A percentile compares a stretch with the other conserved stretches of the same genome.
phyloP scores from a whole-genome alignment of 176 grass and related monocot genomes.

The Bromus sterilis region DNA sequence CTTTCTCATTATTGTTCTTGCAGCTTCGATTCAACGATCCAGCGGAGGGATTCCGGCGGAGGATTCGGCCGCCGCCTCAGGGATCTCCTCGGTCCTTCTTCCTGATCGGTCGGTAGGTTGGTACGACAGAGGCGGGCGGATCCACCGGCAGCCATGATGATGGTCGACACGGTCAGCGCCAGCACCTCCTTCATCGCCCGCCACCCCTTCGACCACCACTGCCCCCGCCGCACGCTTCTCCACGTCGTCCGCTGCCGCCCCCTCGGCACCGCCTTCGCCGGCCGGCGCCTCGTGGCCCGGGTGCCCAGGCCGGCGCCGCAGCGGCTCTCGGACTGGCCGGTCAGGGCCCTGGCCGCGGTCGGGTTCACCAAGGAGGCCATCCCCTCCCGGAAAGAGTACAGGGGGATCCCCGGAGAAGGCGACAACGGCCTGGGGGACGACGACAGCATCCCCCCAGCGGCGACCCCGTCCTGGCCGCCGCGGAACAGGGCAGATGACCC shows the following conservation, averaged over 20 bases:
- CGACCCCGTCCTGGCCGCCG: conserved; percentile 48
- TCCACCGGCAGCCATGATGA: conserved; percentile 29
- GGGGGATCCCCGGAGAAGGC: conserved; percentile 46
- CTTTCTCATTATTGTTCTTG: background rate
- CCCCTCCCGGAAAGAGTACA: conserved; percentile 34
- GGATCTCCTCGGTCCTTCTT: background rate
- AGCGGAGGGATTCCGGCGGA: background rate
- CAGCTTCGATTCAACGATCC: background rate
- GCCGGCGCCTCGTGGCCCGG: conserved; percentile 33
- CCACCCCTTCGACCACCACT: conserved; percentile 48
- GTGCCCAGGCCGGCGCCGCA: background rate
- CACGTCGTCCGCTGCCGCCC: conserved; percentile 37
- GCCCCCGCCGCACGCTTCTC: conserved; percentile 21
- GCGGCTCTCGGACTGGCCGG: conserved; percentile 29
- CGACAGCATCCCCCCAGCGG: background rate
- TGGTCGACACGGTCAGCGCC: conserved; percentile 64
- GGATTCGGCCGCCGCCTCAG: background rate
- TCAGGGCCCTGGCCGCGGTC: conserved; percentile 48
- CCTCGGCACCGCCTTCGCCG: conserved; percentile 27
- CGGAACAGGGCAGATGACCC: conserved; percentile 69
- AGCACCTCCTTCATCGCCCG: conserved; percentile 65
- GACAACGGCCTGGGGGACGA: background rate
- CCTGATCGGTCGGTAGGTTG: background rate
- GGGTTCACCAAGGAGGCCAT: conserved; percentile 55
- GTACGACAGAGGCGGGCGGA: conserved; percentile 5